These are phyloP conservation scores for Ceratopteris richardii DNA, from an alignment of 75 land plant species.

Conservation along the genomic window DNA sequence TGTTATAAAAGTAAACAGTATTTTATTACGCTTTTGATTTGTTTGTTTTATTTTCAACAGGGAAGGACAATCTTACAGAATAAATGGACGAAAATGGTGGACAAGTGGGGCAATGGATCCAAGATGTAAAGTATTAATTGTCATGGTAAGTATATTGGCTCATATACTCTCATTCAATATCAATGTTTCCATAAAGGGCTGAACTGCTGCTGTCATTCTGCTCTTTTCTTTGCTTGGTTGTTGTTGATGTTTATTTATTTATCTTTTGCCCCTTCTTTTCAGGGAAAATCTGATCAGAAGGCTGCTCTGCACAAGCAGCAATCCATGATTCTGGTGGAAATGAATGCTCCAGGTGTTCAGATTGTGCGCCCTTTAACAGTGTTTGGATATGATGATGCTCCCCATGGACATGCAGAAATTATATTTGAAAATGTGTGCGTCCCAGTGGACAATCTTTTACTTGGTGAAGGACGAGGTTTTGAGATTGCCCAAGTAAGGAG, in stretches of 20 bases:
- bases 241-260: too few relatives aligned
- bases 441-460: constrained; percentile 59
- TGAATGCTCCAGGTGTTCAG: constrained; percentile 63
- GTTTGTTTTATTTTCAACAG: constrained; percentile 37
- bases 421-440: constrained; percentile 76
- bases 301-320: constrained; percentile 87
- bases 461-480: constrained; percentile 96
- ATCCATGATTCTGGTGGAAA: constrained; percentile 89
- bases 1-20: too few relatives aligned
- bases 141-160: constrained; percentile 55
- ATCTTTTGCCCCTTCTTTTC: neutral
- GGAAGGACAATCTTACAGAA: constrained; percentile 65
- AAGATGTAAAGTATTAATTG: constrained; percentile 76
- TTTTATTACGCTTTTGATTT: too few relatives aligned
- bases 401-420: constrained; percentile 98
- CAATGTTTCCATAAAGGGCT: too few relatives aligned
- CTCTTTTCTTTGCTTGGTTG: too few relatives aligned
- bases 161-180: neutral
- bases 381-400: constrained; percentile 98
- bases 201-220: too few relatives aligned
- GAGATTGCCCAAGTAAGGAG: constrained; percentile 84
- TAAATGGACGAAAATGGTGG: constrained; percentile 97
- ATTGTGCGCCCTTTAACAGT: constrained; percentile 72
- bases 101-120: constrained; percentile 99
- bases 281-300: constrained; percentile 84